Conservation (phyloP, 345 rosid genomes). For the Eucalyptus paniculata region DNA sequence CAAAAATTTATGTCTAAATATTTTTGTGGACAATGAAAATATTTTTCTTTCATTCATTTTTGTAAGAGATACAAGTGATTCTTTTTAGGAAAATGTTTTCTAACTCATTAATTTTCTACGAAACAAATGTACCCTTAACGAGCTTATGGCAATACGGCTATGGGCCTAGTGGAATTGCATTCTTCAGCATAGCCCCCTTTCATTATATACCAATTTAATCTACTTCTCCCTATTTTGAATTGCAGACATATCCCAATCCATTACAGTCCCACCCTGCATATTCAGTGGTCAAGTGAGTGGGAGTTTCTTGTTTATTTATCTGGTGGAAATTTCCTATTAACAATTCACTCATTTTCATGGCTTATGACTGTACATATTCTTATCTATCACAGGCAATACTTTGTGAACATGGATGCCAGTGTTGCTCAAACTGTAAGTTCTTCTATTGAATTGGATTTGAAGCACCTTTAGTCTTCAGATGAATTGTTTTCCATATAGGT, state of each 20-base stretch:
- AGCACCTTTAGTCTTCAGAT: background rate
- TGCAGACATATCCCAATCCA: constrained; percentile 66
- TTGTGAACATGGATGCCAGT: constrained; percentile 15
- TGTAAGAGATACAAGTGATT: background rate
- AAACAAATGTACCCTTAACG: background rate
- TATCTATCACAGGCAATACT: constrained; percentile 18
- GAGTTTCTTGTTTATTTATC: background rate
- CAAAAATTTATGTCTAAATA: background rate
- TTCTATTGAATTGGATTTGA: background rate
- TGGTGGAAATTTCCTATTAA: background rate
- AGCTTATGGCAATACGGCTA: background rate
- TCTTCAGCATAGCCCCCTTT: background rate
- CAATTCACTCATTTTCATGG: background rate
- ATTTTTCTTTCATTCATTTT: background rate
- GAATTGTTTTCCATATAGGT: background rate
- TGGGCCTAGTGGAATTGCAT: background rate
- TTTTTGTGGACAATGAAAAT: background rate
- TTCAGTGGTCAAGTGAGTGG: constrained; percentile 74
- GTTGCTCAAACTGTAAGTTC: constrained; percentile 23
- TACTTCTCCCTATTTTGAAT: background rate
- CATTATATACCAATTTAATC: background rate
- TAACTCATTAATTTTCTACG: background rate
- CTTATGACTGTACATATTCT: background rate
- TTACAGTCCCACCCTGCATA: constrained; percentile 75
- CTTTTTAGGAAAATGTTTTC: background rate